Conservation (phyloP, 305 asterid genomes). For the Fraxinus baroniana region DNA sequence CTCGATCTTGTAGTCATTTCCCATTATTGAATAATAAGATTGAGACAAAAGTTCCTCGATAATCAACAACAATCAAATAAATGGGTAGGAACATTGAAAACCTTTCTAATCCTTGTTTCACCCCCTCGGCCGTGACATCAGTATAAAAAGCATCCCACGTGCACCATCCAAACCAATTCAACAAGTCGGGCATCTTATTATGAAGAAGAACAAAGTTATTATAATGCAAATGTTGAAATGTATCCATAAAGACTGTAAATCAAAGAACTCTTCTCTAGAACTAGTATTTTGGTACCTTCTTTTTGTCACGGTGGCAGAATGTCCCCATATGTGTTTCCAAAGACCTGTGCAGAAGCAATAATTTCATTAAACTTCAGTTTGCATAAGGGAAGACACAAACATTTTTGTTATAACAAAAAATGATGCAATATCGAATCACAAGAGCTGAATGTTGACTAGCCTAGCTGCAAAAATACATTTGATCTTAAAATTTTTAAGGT, state of each 20-base stretch:
- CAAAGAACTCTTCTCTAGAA: neutral
- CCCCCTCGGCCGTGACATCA: conserved; percentile 80
- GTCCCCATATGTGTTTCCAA: conserved; percentile 65
- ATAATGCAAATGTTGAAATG: conserved; percentile 11
- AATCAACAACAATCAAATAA: neutral
- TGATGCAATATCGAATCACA: neutral
- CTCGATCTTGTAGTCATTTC: neutral
- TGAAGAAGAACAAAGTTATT: conserved; percentile 17
- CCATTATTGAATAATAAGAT: neutral
- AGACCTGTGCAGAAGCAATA: conserved; percentile 40
- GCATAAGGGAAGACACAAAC: neutral
- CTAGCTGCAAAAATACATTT: neutral
- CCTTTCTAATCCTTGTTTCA: conserved; percentile 70
- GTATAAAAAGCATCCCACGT: conserved; percentile 96
- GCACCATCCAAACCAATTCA: conserved; percentile 98
- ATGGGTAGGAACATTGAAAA: conserved; percentile 11
- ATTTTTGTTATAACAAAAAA: neutral
- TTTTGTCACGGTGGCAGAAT: conserved; percentile 68
- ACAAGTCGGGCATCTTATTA: conserved; percentile 73
- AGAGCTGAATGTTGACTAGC: neutral
- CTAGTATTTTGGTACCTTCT: conserved; percentile 46
- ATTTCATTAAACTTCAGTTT: neutral
- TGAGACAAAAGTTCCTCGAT: neutral
- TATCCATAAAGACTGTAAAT: neutral
- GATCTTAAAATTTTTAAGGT: neutral